Evolutionary conservation across 768 basidiomycete species (phyloP).

Genomic region (Lentinula sp.): DNA sequence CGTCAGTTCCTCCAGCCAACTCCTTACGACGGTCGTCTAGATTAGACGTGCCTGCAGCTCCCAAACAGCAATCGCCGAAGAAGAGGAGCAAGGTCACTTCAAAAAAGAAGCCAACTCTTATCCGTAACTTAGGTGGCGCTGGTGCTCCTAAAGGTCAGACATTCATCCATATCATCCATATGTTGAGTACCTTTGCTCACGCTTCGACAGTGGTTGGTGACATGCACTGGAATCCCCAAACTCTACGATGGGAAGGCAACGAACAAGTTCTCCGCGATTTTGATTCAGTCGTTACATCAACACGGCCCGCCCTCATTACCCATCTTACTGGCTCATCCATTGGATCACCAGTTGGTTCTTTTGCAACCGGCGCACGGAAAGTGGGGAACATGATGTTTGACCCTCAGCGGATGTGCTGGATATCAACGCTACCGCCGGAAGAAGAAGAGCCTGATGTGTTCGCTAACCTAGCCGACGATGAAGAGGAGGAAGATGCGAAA

Average conservation of each 20-base stretch:
- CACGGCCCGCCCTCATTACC: conserved; percentile 92
- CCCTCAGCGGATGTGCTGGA: conserved; percentile 91
- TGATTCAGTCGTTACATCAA: conserved; percentile 78
- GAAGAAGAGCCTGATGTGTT: conserved; percentile 97
- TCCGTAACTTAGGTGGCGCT: conserved; percentile 72
- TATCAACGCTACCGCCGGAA: conserved; percentile 77
- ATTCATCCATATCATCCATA: background rate
- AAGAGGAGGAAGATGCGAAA: conserved; percentile 67
- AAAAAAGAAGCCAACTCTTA: conserved; percentile 78
- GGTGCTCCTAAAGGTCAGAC: conserved; percentile 66
- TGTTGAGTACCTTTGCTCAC: conserved; percentile 11
- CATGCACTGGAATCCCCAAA: conserved; percentile 95
- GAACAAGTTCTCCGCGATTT: conserved; percentile 89
- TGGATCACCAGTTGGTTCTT: conserved; percentile 70
- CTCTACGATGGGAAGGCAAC: conserved; percentile 95
- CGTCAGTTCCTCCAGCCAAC: conserved; percentile 40
- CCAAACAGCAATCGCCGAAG: conserved; percentile 30
- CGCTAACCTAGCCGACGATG: conserved; percentile 87
- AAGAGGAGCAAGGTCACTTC: conserved; percentile 51
- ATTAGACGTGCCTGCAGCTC: conserved; percentile 43
- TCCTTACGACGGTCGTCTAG: conserved; percentile 51
- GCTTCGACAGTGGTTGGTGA: conserved; percentile 72
- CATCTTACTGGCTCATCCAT: conserved; percentile 87
- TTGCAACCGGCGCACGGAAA: conserved; percentile 74
- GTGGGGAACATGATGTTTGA: conserved; percentile 99